phyloP scores from a whole-genome alignment of 2,329 filamentous ascomycete genomes.

The Fusarium graminum region DNA sequence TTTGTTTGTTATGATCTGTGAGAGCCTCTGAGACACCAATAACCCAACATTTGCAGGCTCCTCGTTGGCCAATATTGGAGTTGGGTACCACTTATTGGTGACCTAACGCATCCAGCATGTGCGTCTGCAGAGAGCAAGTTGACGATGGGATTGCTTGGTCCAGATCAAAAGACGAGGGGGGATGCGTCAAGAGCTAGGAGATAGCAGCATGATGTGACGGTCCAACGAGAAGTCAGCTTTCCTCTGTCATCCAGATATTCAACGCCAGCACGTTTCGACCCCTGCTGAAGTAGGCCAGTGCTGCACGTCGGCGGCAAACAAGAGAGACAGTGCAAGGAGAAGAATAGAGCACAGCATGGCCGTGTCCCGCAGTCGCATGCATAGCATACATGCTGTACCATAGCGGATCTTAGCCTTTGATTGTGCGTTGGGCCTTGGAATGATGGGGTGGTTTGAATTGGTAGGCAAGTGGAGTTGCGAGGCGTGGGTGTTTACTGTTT shows the following conservation, averaged over 20 bases:
- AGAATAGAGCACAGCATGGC: slow-evolving; percentile 13
- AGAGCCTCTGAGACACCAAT: slow-evolving; percentile 44
- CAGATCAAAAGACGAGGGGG: slow-evolving; percentile 29
- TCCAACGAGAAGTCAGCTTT: slow-evolving; percentile 35
- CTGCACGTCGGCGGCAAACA: slow-evolving; percentile 40
- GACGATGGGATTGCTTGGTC: slow-evolving; percentile 36
- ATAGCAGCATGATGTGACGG: slow-evolving; percentile 29
- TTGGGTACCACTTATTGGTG: slow-evolving; percentile 38
- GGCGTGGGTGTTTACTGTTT: slow-evolving; percentile 8
- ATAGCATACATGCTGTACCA: slow-evolving; percentile 14
- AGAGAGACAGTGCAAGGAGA: slow-evolving; percentile 26
- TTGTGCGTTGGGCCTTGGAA: not conserved
- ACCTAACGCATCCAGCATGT: slow-evolving; percentile 29
- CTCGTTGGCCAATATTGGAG: slow-evolving; percentile 25
- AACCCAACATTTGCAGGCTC: slow-evolving; percentile 21
- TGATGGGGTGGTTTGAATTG: slow-evolving; percentile 25
- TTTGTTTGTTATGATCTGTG: slow-evolving; percentile 46
- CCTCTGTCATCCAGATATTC: slow-evolving; percentile 26
- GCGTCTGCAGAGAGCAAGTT: slow-evolving; percentile 35
- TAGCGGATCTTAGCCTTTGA: not conserved
- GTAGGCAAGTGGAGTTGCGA: not conserved
- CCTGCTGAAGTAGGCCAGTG: slow-evolving; percentile 32
- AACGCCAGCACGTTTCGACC: slow-evolving; percentile 36
- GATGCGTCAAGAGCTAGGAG: slow-evolving; percentile 26
- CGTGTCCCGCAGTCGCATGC: slow-evolving; percentile 32